A percentile compares a stretch with the other conserved stretches of the same genome.
Evolutionary conservation across 2,329 filamentous ascomycete genomes (phyloP).

Genomic region (Colletotrichum zoysiae): DNA sequence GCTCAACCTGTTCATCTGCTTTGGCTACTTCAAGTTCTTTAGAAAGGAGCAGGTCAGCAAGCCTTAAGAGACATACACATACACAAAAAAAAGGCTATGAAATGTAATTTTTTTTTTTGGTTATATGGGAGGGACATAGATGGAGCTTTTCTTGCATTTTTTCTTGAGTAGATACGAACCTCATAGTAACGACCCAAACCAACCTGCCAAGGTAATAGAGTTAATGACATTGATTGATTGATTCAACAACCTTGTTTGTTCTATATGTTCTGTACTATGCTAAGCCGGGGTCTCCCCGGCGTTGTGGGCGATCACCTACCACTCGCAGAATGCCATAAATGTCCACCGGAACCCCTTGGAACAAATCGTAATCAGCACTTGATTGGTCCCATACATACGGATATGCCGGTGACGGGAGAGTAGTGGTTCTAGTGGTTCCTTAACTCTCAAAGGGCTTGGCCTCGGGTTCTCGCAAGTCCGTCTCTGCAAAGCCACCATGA

Average conservation of each 20-base stretch:
- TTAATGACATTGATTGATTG: slow-evolving; percentile 26
- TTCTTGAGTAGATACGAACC: slow-evolving; percentile 36
- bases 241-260: neutral
- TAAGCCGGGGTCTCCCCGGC: neutral
- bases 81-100: slow-evolving; percentile 17
- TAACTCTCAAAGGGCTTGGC: neutral
- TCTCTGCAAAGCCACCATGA: neutral
- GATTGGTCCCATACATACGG: neutral
- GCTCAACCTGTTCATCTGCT: slow-evolving; percentile 69
- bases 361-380: neutral
- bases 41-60: slow-evolving; percentile 70
- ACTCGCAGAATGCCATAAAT: neutral
- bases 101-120: neutral
- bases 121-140: slow-evolving; percentile 13
- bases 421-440: neutral
- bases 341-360: neutral
- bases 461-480: too few relatives aligned
- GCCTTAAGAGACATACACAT: slow-evolving; percentile 52
- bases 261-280: too few relatives aligned
- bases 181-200: slow-evolving; percentile 31
- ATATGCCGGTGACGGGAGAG: neutral
- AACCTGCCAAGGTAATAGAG: slow-evolving; percentile 37
- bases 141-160: slow-evolving; percentile 11
- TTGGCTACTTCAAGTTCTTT: slow-evolving; percentile 69
- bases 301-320: neutral